Percentiles rank a stretch among this genome's conserved stretches.
These are phyloP conservation scores for Aechmea fasciata DNA, from an alignment of 176 grass and related monocot genomes.

Conservation along the genomic window DNA sequence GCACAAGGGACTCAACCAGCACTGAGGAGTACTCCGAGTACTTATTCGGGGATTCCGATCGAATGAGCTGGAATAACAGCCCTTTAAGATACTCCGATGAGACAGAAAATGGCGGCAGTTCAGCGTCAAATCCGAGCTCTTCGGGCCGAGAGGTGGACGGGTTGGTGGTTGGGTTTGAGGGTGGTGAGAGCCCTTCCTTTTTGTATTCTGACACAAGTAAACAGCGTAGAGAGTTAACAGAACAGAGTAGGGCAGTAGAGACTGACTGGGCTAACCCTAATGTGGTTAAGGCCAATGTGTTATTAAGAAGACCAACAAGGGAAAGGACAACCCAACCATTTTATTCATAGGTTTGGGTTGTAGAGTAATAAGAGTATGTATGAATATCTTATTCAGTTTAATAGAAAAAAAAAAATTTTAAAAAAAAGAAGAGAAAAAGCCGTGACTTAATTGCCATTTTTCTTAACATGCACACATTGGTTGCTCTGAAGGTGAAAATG, in stretches of 20 bases:
- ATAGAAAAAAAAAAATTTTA: conserved; percentile 11
- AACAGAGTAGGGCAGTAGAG: conserved; percentile 23
- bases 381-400: conserved; percentile 32
- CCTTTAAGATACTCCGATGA: conserved; percentile 18
- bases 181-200: conserved; percentile 15
- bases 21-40: conserved; percentile 37
- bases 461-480: too few relatives aligned
- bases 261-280: conserved; percentile 31
- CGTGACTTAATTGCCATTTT: too few relatives aligned
- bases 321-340: conserved; percentile 37
- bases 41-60: conserved; percentile 32
- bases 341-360: conserved; percentile 53
- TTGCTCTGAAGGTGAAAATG: too few relatives aligned
- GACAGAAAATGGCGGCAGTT: conserved; percentile 1
- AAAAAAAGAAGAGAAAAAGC: background rate
- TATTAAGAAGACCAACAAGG: conserved; percentile 24
- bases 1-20: conserved; percentile 42
- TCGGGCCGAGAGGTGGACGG: conserved; percentile 18
- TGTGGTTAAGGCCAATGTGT: conserved; percentile 23
- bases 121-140: conserved; percentile 23
- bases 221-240: conserved; percentile 33
- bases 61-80: conserved; percentile 18
- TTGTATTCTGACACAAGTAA: conserved; percentile 37
- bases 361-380: conserved; percentile 39
- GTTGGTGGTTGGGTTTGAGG: background rate